These are phyloP conservation scores for Rhinocladiella similis DNA, from an alignment of 2,329 filamentous ascomycete species.

Conservation along the genomic window DNA sequence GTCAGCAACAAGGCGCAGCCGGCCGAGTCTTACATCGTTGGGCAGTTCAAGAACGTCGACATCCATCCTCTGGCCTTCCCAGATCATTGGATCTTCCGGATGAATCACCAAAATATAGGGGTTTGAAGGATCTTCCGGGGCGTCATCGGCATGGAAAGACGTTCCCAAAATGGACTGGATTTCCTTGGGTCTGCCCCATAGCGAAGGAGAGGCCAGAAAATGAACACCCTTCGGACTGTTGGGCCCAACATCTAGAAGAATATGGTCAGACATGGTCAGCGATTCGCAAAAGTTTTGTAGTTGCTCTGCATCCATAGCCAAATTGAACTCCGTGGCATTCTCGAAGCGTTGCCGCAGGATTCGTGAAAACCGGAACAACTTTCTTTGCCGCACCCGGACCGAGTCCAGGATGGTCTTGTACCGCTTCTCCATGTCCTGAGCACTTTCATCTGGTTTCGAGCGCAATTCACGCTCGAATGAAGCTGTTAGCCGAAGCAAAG, in stretches of 20 bases:
- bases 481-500: constrained; percentile 79
- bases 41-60: constrained; percentile 73
- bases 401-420: constrained; percentile 96
- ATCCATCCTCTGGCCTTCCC: constrained; percentile 76
- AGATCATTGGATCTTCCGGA: constrained; percentile 74
- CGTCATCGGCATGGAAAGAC: constrained; percentile 69
- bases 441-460: constrained; percentile 77
- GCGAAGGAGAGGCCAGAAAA: constrained; percentile 78
- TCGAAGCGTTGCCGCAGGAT: constrained; percentile 92
- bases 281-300: constrained; percentile 78
- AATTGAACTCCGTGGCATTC: constrained; percentile 92
- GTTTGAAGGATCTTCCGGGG: constrained; percentile 70
- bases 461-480: constrained; percentile 93
- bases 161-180: constrained; percentile 84
- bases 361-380: constrained; percentile 91
- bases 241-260: constrained; percentile 69
- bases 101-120: constrained; percentile 84
- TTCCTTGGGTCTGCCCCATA: constrained; percentile 74
- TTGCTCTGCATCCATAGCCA: constrained; percentile 68
- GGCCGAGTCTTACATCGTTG: constrained; percentile 81
- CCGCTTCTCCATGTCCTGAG: constrained; percentile 88
- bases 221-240: constrained; percentile 75
- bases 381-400: constrained; percentile 90
- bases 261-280: constrained; percentile 79
- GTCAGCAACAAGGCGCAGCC: constrained; percentile 84